Percentiles rank a stretch among this genome's conserved stretches.
Conservation (phyloP, 2,329 filamentous ascomycete genomes). For the Leptographium galeiforme region DNA sequence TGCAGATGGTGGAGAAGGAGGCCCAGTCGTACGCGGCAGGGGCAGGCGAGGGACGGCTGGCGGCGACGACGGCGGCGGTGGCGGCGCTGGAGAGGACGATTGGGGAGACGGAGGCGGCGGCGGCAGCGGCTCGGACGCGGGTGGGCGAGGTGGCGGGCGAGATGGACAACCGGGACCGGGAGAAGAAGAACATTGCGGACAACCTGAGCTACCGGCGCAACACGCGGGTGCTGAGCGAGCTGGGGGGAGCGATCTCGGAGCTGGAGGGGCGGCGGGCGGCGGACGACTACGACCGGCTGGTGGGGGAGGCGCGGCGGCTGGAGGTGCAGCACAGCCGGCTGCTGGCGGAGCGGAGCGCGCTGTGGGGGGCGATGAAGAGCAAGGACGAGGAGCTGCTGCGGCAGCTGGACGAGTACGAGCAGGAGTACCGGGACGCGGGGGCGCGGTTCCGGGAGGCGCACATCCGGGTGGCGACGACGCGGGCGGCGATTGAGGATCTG, state of each 20-base stretch:
- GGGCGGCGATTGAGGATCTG: constrained; percentile 83
- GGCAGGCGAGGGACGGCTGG: constrained; percentile 60
- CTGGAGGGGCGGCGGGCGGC: constrained; percentile 70
- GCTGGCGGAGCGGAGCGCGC: constrained; percentile 56
- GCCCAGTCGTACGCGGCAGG: constrained; percentile 69
- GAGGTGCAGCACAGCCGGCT: constrained; percentile 57
- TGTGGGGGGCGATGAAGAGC: constrained; percentile 67
- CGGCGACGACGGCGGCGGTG: constrained; percentile 56
- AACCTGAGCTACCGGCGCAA: constrained; percentile 79
- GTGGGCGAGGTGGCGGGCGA: constrained; percentile 69
- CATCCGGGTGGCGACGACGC: constrained; percentile 82
- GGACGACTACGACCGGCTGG: constrained; percentile 66
- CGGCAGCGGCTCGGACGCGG: constrained; percentile 50
- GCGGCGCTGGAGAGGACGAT: constrained; percentile 54
- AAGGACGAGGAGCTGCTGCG: constrained; percentile 70
- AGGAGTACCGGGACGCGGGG: constrained; percentile 74
- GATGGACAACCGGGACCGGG: constrained; percentile 65
- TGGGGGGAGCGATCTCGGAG: constrained; percentile 57
- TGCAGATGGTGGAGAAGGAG: constrained; percentile 61
- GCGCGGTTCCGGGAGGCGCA: constrained; percentile 73
- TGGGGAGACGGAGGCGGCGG: constrained; percentile 50
- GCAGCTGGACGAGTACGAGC: constrained; percentile 66
- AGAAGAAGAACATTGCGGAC: constrained; percentile 75
- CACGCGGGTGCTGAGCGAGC: constrained; percentile 49
- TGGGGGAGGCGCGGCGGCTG: constrained; percentile 52